Conservation (phyloP, 148 eudicot genomes). For the Fagopyrum esculentum region DNA sequence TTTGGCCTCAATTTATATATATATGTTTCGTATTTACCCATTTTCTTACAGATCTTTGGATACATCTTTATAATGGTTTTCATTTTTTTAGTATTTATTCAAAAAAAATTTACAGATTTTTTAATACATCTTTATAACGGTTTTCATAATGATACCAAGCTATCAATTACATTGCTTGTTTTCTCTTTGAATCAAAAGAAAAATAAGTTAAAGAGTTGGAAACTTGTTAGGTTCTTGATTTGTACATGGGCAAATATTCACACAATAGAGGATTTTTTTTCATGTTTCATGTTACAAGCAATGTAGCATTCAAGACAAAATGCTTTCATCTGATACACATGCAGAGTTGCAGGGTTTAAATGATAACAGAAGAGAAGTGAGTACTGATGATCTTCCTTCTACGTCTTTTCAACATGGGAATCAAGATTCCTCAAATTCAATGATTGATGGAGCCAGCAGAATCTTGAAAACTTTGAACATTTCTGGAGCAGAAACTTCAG, state of each 20-base stretch:
- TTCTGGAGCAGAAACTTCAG: constrained; percentile 12
- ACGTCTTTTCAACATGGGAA: constrained; percentile 2
- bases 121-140: too few species aligned
- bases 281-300: too few species aligned
- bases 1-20: not conserved
- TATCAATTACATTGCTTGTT: not conserved
- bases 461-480: constrained; percentile 25
- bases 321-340: constrained; percentile 3
- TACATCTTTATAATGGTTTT: too few species aligned
- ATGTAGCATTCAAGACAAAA: too few species aligned
- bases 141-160: too few species aligned
- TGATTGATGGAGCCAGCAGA: constrained; percentile 2
- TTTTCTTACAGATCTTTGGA: not conserved
- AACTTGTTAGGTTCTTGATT: not conserved
- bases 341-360: constrained; percentile 15
- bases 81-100: too few species aligned
- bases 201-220: not conserved
- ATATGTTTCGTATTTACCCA: not conserved
- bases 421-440: not conserved
- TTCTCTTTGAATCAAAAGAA: not conserved
- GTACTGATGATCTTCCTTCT: not conserved
- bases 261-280: too few species aligned
- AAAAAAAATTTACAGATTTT: too few species aligned
- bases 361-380: constrained; percentile 5
- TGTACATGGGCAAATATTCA: too few species aligned